Base-by-base conservation (phyloP, 2,329 filamentous ascomycete genomes). In the Metarhizium anisopliae region DNA sequence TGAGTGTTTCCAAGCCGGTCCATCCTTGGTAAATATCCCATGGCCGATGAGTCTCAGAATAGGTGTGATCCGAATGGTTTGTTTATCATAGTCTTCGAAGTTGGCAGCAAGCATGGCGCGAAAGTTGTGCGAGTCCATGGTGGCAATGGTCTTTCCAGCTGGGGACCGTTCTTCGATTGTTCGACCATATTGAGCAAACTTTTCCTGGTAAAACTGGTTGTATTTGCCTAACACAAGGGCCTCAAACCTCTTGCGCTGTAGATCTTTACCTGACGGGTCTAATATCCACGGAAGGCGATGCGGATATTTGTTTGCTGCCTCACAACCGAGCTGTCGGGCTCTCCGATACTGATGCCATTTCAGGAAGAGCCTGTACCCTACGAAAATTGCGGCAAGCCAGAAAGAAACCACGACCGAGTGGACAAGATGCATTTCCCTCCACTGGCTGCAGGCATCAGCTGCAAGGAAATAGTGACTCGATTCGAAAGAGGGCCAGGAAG, bases 261-360 rank as follows among this genome's bases (percentile, higher is more conserved):
- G 36, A 29, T 56, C 55, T 30, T 42, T 47, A 6, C 55, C 55
- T 47, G 47, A 54, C 13, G 55, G 55, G 47, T 56, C 55, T 10
- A 56, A 30, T 29, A 56, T 51, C 55, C 55, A 56, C 20, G 55
- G 52, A 29, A 54, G 52, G 7, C 52, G 47, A 52, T 56, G 55
- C 6, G 55, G 52, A 43, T 56, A 56, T 43, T 52, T 18, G 6
- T 47, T 54, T 10, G 55, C 38, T 16, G 55, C 47, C 42, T 54
- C 42, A 25, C 55, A 56, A 7, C 55, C 52, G 4, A 40, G 43
- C 25, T 35, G 50, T 18, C 29, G 18, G 10, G n/a, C n/a, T 25
- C 40, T 52, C 6, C 10, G 20, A 16, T 43, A 36, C 14, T 43
- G 35, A 25, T 18, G 45, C 54, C 50, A 43, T 42, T 38, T 20